Evolutionary conservation across 2,329 filamentous ascomycete genomes (phyloP).

Genomic region (Aspergillus terreus): DNA sequence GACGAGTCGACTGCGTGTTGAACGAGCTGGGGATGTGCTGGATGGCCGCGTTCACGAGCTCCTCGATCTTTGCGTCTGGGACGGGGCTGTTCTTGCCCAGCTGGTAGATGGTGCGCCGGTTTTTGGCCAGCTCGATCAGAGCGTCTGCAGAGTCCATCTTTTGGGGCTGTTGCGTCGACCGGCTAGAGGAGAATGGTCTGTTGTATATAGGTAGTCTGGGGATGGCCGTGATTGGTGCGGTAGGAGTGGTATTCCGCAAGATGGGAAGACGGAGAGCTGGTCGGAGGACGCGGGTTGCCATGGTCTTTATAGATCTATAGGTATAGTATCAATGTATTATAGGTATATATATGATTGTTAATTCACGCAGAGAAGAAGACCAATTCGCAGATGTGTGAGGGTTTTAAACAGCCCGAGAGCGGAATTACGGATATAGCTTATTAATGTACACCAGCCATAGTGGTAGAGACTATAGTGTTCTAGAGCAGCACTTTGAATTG

Average conservation of each 20-base stretch:
- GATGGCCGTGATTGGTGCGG: too few species aligned
- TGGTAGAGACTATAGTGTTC: too few species aligned
- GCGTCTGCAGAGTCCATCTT: conserved; percentile 11
- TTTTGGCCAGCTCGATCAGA: conserved; percentile 30
- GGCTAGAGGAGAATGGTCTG: background rate
- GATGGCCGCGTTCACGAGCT: conserved; percentile 48
- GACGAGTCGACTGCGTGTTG: conserved; percentile 81
- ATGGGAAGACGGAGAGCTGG: background rate
- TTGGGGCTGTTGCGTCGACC: background rate
- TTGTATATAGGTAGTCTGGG: background rate
- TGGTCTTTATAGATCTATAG: too few species aligned
- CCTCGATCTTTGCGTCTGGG: conserved; percentile 33
- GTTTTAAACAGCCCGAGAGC: background rate
- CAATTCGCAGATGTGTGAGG: too few species aligned
- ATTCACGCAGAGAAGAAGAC: too few species aligned
- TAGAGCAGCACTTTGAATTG: background rate
- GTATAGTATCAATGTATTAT: too few species aligned
- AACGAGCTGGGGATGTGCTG: conserved; percentile 73
- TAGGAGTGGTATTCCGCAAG: background rate
- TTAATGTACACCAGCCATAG: background rate
- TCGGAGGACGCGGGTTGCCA: too few species aligned
- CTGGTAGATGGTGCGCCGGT: conserved; percentile 35
- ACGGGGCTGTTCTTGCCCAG: conserved; percentile 33
- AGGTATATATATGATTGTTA: too few species aligned
- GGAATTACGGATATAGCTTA: background rate